Percentiles rank a stretch among this genome's conserved stretches.
These are phyloP conservation scores for Oidiodendron maius DNA, from an alignment of 495 filamentous ascomycete species.

Conservation along the genomic window DNA sequence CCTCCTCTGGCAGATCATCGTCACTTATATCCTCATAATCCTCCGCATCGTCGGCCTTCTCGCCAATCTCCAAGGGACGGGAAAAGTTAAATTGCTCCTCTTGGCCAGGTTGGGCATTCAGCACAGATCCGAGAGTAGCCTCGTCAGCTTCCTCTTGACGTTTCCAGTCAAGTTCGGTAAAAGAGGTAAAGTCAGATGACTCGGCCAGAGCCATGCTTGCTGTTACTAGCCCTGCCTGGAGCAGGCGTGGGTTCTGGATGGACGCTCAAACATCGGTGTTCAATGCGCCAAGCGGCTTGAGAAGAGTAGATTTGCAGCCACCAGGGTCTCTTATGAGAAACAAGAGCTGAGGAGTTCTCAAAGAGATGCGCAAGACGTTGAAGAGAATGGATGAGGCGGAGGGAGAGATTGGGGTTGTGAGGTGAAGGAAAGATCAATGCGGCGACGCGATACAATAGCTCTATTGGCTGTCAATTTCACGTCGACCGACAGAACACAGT, in stretches of 20 bases:
- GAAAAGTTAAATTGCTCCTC: constrained; percentile 23
- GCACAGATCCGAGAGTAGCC: not conserved
- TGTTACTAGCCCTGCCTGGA: not conserved
- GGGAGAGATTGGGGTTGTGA: not conserved
- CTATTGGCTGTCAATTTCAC: no score
- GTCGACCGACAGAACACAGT: not conserved
- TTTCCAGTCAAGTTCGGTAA: constrained; percentile 14
- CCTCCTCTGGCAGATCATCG: constrained; percentile 45
- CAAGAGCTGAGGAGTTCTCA: no score
- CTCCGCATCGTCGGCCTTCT: constrained; percentile 73
- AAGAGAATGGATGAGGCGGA: not conserved
- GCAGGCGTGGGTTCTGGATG: not conserved
- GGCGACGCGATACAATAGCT: not conserved
- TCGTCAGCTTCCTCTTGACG: constrained; percentile 15
- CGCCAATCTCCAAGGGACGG: constrained; percentile 24
- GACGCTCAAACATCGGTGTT: not conserved
- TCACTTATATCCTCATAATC: constrained; percentile 86
- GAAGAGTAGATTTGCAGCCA: not conserved
- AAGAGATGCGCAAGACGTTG: no score
- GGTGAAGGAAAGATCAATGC: not conserved
- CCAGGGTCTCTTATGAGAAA: no score
- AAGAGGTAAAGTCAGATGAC: not conserved
- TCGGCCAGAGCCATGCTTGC: constrained; percentile 3
- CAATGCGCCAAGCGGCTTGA: not conserved
- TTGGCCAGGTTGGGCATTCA: constrained; percentile 23